Base-by-base conservation (phyloP, 2,329 filamentous ascomycete genomes). In the Zymoseptoria ardabiliae region DNA sequence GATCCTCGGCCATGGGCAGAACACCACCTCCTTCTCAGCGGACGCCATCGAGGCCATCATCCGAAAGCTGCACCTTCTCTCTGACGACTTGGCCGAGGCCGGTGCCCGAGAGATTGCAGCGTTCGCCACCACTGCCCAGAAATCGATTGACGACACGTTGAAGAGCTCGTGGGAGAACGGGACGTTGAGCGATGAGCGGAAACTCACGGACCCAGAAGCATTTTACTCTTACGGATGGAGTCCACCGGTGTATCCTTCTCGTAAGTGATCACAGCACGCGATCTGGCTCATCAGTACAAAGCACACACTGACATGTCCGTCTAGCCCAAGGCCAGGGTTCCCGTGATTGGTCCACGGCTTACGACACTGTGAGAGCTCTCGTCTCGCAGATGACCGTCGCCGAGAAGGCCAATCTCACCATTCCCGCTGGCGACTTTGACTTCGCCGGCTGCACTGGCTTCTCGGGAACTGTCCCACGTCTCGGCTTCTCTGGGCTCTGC, bases 381-480 rank as follows among this genome's bases (percentile, higher is more conserved):
- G 69, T 78, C 4, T 67, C 71, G 2, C 71, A 74, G 57, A 68
- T 77, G 55, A 74, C 72, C 5, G 61, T 69, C 23, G 62, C 64
- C 48, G 75, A 77, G 48, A 77, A 77, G 66, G 67, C 74, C 35
- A 71, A 71, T 51, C 75, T 77, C 41, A 74, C 76, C 2, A 73
- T 71, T 17, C 62, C 62, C 11, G 58, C 55, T 6, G 55, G 50
- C 6, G 57, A 61, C 23, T 58, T 23, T 10, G 61, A 61, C 19
- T 45, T 45, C 7, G 35, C 65, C 28, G 70, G 72, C n/a, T 76
- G 74, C 60, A 68, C 71, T 23, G 75, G 75, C 11, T 69, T 73
- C 55, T 74, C 70, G 59, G 69, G 72, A 8, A 66, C 68, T 10
- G 69, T 72, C 19, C 66, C 67, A 6, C 67, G 71, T 35, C 61